A percentile compares a stretch with the other conserved stretches of the same genome.
Evolutionary conservation across 225 moss, liverwort and hornwort genomes (phyloP).

Genomic region (Pleurozium schreberi): DNA sequence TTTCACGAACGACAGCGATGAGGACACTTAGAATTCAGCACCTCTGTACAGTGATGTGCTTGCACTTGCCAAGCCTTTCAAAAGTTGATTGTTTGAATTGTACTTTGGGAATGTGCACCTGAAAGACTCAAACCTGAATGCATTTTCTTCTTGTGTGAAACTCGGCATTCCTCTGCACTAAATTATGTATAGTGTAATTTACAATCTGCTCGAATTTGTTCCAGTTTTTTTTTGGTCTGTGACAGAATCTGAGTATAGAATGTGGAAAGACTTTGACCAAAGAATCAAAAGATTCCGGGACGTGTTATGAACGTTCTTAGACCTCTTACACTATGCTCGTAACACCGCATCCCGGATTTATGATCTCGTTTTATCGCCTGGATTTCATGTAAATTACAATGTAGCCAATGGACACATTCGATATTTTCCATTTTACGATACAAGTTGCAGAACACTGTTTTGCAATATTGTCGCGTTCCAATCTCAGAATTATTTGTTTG

Average conservation of each 20-base stretch:
- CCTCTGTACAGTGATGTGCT: background rate
- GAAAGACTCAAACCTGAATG: background rate
- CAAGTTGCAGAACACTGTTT: accelerated
- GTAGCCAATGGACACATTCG: background rate
- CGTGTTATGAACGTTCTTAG: background rate
- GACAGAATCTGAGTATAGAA: background rate
- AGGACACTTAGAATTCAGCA: constrained; percentile 15
- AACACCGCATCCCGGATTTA: too few relatives aligned
- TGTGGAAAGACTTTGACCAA: background rate
- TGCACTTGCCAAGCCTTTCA: background rate
- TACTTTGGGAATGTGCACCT: background rate
- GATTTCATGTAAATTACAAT: background rate
- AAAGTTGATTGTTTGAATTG: background rate
- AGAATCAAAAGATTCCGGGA: too few relatives aligned
- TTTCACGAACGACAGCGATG: constrained; percentile 65
- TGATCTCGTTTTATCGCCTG: too few relatives aligned
- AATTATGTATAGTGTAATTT: too few relatives aligned
- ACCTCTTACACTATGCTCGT: too few relatives aligned
- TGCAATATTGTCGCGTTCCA: background rate
- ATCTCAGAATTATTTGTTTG: too few relatives aligned
- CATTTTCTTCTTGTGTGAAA: background rate
- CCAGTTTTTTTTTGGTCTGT: background rate
- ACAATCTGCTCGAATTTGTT: background rate
- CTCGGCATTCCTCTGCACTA: too few relatives aligned
- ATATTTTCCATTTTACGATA: accelerated